A percentile compares a stretch with the other conserved stretches of the same genome.
Conservation (phyloP, 805 yeast species). For the Nakazawaea ernobii region DNA sequence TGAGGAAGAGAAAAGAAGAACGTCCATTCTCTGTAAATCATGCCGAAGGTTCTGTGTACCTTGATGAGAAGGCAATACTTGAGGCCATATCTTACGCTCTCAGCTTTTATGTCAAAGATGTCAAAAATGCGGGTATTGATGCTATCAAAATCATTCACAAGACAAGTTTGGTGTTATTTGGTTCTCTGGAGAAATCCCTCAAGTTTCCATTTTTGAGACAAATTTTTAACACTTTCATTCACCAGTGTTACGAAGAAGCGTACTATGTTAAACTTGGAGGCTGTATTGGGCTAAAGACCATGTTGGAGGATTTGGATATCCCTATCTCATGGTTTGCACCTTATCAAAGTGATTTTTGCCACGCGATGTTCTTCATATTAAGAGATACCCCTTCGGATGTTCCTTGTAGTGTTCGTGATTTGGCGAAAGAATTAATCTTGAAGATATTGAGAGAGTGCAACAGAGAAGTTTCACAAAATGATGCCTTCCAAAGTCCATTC, state of each 20-base stretch:
- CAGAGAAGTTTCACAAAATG: conserved; percentile 50
- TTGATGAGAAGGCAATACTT: conserved; percentile 65
- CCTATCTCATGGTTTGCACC: conserved; percentile 70
- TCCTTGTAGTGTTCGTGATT: conserved; percentile 68
- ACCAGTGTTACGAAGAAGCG: conserved; percentile 85
- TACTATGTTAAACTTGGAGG: conserved; percentile 88
- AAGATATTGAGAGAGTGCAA: conserved; percentile 65
- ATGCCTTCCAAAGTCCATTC: conserved; percentile 64
- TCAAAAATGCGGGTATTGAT: conserved; percentile 64
- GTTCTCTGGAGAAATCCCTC: conserved; percentile 56
- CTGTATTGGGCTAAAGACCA: conserved; percentile 69
- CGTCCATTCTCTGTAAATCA: conserved; percentile 71
- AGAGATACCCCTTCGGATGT: conserved; percentile 88
- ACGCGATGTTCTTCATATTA: conserved; percentile 83
- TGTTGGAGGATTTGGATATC: conserved; percentile 61
- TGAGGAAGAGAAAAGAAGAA: conserved; percentile 60
- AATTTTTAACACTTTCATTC: conserved; percentile 78
- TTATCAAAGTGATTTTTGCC: conserved; percentile 76
- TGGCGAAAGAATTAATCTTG: conserved; percentile 64
- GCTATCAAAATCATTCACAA: conserved; percentile 59
- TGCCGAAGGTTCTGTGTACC: conserved; percentile 67
- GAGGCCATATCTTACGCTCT: conserved; percentile 76
- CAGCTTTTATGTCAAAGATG: conserved; percentile 67
- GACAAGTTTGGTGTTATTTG: conserved; percentile 63
- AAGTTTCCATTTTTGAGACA: conserved; percentile 71